Conservation (phyloP, 352 stramenopile species). For the Pythium guiyangense region DNA sequence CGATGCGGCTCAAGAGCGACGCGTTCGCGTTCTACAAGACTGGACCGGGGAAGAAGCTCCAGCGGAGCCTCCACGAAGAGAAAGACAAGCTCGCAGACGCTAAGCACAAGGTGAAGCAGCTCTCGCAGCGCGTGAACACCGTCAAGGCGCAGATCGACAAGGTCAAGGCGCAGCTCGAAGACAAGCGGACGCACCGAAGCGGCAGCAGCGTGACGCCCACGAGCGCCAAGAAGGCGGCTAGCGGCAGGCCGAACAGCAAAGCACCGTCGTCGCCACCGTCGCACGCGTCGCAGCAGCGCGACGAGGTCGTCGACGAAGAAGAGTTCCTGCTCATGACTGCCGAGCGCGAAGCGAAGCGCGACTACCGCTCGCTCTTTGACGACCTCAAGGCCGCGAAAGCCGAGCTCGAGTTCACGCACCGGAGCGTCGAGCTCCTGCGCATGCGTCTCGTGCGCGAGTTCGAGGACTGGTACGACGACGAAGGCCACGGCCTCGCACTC, state of each 20-base stretch:
- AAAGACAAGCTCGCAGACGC: conserved; percentile 74
- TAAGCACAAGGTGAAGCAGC: conserved; percentile 69
- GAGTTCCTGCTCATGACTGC: conserved; percentile 87
- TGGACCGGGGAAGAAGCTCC: conserved; percentile 51
- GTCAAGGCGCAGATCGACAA: conserved; percentile 78
- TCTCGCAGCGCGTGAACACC: conserved; percentile 70
- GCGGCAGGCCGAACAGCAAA: background rate
- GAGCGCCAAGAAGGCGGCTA: background rate
- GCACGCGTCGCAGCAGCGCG: conserved; percentile 19
- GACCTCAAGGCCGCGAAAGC: conserved; percentile 76
- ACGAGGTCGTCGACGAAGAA: conserved; percentile 90
- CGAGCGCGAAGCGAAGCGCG: conserved; percentile 82
- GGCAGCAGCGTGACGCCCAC: conserved; percentile 7
- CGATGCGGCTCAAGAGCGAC: conserved; percentile 49
- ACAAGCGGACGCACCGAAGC: conserved; percentile 45
- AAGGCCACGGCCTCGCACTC: conserved; percentile 28
- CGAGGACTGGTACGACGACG: conserved; percentile 76
- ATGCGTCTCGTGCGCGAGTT: conserved; percentile 81
- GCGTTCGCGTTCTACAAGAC: conserved; percentile 68
- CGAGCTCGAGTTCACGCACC: conserved; percentile 60
- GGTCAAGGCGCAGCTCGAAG: conserved; percentile 47
- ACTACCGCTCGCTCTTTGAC: conserved; percentile 80
- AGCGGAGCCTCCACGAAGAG: conserved; percentile 53
- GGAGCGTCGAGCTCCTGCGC: conserved; percentile 70
- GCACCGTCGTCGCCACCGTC: background rate